These are phyloP conservation scores for Teunomyces tritomae DNA, from an alignment of 805 yeast species.

Conservation along the genomic window DNA sequence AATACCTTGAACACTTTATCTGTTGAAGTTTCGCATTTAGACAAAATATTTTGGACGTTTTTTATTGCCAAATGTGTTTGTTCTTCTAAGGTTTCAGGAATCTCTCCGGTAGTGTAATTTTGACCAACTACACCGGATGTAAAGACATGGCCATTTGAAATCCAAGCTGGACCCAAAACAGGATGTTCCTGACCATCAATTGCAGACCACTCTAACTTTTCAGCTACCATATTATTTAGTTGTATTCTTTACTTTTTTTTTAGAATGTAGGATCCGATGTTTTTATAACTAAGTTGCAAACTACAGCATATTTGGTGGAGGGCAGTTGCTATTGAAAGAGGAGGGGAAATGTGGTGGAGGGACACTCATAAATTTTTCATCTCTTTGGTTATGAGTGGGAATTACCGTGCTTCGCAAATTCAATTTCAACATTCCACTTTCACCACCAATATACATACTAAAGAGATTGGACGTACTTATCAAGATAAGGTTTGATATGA, in stretches of 20 bases:
- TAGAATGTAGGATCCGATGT: background rate
- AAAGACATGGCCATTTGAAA: constrained; percentile 21
- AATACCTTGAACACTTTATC: constrained; percentile 49
- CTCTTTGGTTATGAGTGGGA: background rate
- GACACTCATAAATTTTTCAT: background rate
- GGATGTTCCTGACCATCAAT: constrained; percentile 31
- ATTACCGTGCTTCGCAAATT: too few species aligned
- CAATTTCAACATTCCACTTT: too few species aligned
- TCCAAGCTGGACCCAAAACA: constrained; percentile 29
- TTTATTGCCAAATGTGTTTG: constrained; percentile 47
- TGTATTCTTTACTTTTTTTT: background rate
- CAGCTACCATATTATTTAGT: constrained; percentile 6
- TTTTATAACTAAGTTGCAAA: background rate
- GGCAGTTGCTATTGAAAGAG: background rate
- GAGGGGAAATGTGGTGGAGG: constrained; percentile 3
- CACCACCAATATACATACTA: too few species aligned
- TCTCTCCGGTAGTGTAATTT: constrained; percentile 37
- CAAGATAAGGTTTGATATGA: background rate
- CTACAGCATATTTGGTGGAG: background rate
- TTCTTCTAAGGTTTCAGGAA: constrained; percentile 40
- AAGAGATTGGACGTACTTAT: too few species aligned
- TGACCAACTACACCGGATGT: constrained; percentile 20
- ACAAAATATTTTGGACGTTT: constrained; percentile 41
- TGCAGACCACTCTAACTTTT: constrained; percentile 21
- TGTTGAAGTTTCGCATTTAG: constrained; percentile 44